Percentiles rank a stretch among this genome's conserved stretches.
These are phyloP conservation scores for Solanum rostratum DNA, from an alignment of 257 asterid species.

Conservation along the genomic window DNA sequence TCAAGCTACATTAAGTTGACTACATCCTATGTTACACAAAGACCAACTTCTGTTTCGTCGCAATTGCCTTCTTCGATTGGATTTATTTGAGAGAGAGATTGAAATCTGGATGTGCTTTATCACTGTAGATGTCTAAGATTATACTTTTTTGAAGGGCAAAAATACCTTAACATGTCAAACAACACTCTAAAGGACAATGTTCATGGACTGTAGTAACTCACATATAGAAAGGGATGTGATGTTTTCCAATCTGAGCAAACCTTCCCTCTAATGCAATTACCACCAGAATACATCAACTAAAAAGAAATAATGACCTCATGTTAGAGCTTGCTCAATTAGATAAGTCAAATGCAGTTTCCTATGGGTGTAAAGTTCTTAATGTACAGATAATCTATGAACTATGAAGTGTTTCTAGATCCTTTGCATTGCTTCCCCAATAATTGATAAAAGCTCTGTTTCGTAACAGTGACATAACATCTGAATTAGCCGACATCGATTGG, in stretches of 20 bases:
- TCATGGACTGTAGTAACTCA: neutral
- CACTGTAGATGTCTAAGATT: neutral
- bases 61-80: neutral
- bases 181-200: neutral
- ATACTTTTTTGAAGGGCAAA: neutral
- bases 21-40: neutral
- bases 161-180: neutral
- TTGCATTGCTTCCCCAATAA: neutral
- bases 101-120: neutral
- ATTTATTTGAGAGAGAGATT: neutral
- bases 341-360: neutral
- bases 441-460: neutral
- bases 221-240: neutral
- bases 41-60: neutral
- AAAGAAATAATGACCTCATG: neutral
- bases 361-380: neutral
- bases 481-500: constrained; percentile 76
- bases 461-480: constrained; percentile 46
- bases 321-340: neutral
- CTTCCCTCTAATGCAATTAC: neutral
- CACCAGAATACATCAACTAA: neutral
- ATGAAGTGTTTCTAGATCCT: neutral
- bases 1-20: neutral
- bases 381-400: neutral
- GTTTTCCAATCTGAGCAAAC: neutral